phyloP scores from a whole-genome alignment of 2,329 filamentous ascomycete genomes.

The Talaromyces rugulosus region DNA sequence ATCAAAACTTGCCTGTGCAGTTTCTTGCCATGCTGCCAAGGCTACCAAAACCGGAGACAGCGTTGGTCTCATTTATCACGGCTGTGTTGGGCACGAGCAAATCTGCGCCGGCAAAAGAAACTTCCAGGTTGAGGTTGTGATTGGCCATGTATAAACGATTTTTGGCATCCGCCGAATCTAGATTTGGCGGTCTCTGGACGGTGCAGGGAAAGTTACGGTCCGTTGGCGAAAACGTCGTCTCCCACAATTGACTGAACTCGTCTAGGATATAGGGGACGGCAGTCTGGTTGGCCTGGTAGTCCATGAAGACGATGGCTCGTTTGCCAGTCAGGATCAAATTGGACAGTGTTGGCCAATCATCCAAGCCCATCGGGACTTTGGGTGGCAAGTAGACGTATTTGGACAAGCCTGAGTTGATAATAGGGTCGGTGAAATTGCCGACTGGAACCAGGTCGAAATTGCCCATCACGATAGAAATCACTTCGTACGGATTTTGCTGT shows the following conservation, averaged over 20 bases:
- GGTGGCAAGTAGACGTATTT: conserved; percentile 71
- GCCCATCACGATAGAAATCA: conserved; percentile 79
- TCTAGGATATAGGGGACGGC: conserved; percentile 79
- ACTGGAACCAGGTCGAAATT: conserved; percentile 74
- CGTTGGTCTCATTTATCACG: conserved; percentile 68
- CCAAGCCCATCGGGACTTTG: conserved; percentile 63
- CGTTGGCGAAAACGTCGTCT: conserved; percentile 78
- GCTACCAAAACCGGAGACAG: conserved; percentile 59
- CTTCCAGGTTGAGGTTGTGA: conserved; percentile 82
- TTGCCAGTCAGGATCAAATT: conserved; percentile 68
- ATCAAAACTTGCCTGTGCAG: conserved; percentile 47
- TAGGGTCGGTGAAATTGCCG: conserved; percentile 60
- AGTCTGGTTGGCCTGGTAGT: conserved; percentile 77
- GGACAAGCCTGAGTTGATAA: conserved; percentile 67
- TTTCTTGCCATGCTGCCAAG: conserved; percentile 61
- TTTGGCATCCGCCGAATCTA: conserved; percentile 51
- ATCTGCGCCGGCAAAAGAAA: conserved; percentile 60
- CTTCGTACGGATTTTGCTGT: conserved; percentile 71
- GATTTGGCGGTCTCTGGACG: conserved; percentile 68
- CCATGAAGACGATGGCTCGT: conserved; percentile 75
- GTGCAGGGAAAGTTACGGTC: conserved; percentile 70
- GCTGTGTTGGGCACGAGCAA: conserved; percentile 70
- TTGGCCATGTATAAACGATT: conserved; percentile 77
- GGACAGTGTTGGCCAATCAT: conserved; percentile 79
- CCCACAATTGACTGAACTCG: conserved; percentile 84